Evolutionary conservation across 352 stramenopile genomes (phyloP), one percentile per base, ranked within the genome.

Genomic region (Globisporangium emineosum): DNA sequence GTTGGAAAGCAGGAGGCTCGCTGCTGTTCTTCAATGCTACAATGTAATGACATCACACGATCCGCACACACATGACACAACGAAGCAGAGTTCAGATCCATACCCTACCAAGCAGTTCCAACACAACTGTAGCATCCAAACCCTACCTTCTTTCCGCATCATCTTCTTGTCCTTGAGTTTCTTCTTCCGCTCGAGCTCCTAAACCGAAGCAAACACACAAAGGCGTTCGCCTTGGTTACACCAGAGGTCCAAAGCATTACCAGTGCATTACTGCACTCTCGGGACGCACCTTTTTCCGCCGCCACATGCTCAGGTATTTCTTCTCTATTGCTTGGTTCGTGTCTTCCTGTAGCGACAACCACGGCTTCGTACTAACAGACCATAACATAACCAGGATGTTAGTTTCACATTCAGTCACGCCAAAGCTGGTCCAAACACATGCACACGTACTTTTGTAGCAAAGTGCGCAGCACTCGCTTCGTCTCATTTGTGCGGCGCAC

Each of bases 121-220:
- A 10, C n/a, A 51, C 23, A 23, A 25, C n/a, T n/a, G n/a, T 23
- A 13, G 15, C 23, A 2, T 30, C 5, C 15, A 21, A 45, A 45
- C 19, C 21, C 47, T 43, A 86, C 79, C 83, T 75, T 89, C 78
- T 66, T 79, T 72, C 50, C 81, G 79, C 65, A 89, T 70, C 25
- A 77, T 67, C 59, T 91, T 92, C 72, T 90, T 90, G 51, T 86
- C 76, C 19, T 83, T 85, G 62, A 88, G 75, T 57, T 87, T 90
- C 54, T 78, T 83, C 71, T 91, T 91, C 2, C 80, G 74, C 52
- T 86, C 76, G 52, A 86, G 53, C 52, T 92, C 83, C 83, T 92
- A 56, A 27, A 27, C 42, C 13, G 42, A 3, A 45, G 5, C 17
- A 9, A 45, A 3, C 17, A 47, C 17, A 47, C 40, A 40, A 35